Evolutionary conservation across 805 yeast genomes (phyloP).

Genomic region (Ogataea pilisensis): DNA sequence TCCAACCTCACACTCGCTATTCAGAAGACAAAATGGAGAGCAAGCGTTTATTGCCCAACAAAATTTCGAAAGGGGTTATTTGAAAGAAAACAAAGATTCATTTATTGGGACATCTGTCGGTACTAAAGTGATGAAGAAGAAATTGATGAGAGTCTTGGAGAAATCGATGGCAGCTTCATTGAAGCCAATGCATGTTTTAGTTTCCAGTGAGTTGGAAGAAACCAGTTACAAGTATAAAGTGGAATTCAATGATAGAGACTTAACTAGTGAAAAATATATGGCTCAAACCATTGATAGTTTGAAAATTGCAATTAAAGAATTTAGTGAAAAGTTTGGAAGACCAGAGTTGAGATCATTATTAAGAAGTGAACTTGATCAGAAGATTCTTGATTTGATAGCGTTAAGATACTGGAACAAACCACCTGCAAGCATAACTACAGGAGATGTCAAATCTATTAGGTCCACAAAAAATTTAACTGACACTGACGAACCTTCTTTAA

Average conservation of each 20-base stretch:
- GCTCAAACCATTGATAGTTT: conserved; percentile 88
- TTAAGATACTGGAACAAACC: conserved; percentile 88
- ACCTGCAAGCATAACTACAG: conserved; percentile 20
- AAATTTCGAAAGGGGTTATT: conserved; percentile 58
- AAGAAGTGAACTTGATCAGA: conserved; percentile 84
- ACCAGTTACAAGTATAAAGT: conserved; percentile 90
- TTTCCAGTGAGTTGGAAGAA: conserved; percentile 90
- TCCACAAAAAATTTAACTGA: conserved; percentile 10
- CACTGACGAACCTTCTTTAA: conserved; percentile 45
- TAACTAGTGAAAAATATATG: conserved; percentile 91
- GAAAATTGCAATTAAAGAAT: conserved; percentile 81
- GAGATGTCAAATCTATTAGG: not conserved
- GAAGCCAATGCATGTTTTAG: conserved; percentile 80
- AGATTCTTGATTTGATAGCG: conserved; percentile 80
- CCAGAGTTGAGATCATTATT: conserved; percentile 74
- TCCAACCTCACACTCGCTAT: conserved; percentile 42
- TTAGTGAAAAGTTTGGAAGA: conserved; percentile 78
- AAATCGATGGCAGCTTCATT: conserved; percentile 85
- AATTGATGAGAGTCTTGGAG: conserved; percentile 82
- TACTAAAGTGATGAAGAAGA: conserved; percentile 68
- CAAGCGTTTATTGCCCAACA: conserved; percentile 67
- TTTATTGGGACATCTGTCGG: conserved; percentile 69
- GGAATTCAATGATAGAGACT: conserved; percentile 89
- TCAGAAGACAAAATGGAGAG: conserved; percentile 51
- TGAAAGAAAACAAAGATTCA: conserved; percentile 57